Evolutionary conservation across 805 yeast genomes (phyloP).

Genomic region (Lipomyces lipofer): DNA sequence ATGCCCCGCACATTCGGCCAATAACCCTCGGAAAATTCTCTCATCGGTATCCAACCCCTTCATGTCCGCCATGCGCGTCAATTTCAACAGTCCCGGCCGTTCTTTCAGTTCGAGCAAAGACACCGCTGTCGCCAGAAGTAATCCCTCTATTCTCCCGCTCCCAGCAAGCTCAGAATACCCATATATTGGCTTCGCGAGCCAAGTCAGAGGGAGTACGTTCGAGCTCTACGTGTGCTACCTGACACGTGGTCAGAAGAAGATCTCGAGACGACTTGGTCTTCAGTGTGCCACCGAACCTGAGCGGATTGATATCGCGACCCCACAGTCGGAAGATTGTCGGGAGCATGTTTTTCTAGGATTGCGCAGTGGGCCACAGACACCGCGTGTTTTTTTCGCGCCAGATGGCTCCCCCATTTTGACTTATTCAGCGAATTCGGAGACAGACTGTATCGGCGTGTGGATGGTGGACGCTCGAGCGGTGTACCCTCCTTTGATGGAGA

Average conservation of each 20-base stretch:
- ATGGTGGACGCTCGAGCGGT: conserved; percentile 25
- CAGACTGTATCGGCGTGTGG: conserved; percentile 26
- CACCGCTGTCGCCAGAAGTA: conserved; percentile 9
- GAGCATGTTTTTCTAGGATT: conserved; percentile 26
- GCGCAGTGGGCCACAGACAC: conserved; percentile 26
- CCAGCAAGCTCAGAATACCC: conserved; percentile 19
- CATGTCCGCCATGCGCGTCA: conserved; percentile 29
- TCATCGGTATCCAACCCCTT: conserved; percentile 27
- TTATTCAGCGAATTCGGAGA: conserved; percentile 26
- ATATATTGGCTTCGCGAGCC: conserved; percentile 26
- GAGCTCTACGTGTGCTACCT: conserved; percentile 24
- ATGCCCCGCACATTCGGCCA: conserved; percentile 20
- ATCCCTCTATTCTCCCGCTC: conserved; percentile 26
- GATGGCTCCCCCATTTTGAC: conserved; percentile 25
- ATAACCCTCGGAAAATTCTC: conserved; percentile 15
- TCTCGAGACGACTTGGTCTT: conserved; percentile 27
- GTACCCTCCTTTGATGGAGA: conserved; percentile 17
- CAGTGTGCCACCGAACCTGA: conserved; percentile 28
- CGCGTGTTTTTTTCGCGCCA: conserved; percentile 26
- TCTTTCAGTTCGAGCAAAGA: conserved; percentile 3
- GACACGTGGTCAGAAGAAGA: conserved; percentile 15
- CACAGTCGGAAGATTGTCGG: conserved; percentile 17
- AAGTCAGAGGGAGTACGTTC: conserved; percentile 16
- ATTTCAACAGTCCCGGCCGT: conserved; percentile 13
- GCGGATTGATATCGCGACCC: conserved; percentile 14